A percentile compares a stretch with the other conserved stretches of the same genome.
Conservation (phyloP, 192 early-diverging fungal genomes). For the Fimicolochytrium jonesii region DNA sequence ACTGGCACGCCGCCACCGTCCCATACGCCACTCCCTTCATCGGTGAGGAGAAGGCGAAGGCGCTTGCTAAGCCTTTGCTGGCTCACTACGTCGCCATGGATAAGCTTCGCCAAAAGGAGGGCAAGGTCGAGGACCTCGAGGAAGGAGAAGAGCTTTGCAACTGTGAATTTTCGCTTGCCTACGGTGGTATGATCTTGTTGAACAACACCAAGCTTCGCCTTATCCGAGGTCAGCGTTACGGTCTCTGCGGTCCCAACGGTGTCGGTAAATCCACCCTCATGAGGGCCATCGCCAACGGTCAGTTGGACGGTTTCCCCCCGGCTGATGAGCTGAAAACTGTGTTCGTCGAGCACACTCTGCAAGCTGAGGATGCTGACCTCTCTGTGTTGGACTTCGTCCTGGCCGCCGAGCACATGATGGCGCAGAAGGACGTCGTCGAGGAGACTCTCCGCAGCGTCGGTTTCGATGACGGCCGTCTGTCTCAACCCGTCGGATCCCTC, state of each 20-base stretch:
- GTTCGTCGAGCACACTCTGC: constrained; percentile 75
- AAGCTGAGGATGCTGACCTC: constrained; percentile 68
- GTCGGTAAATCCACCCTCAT: constrained; percentile 83
- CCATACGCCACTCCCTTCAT: constrained; percentile 56
- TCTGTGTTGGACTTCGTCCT: constrained; percentile 65
- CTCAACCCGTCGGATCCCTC: constrained; percentile 63
- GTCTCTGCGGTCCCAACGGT: constrained; percentile 80
- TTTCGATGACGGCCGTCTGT: constrained; percentile 62
- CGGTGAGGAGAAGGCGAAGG: constrained; percentile 46
- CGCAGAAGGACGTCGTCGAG: constrained; percentile 50
- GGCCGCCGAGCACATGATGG: constrained; percentile 38
- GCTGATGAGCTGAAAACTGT: constrained; percentile 71
- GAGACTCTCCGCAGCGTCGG: constrained; percentile 58
- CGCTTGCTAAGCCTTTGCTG: constrained; percentile 43
- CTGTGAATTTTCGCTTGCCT: constrained; percentile 79
- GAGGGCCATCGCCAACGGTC: constrained; percentile 78
- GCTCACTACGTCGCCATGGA: constrained; percentile 39
- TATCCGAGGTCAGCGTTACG: constrained; percentile 75
- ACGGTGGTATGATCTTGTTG: constrained; percentile 77
- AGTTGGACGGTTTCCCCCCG: constrained; percentile 78
- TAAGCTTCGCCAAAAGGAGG: constrained; percentile 32
- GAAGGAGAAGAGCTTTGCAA: constrained; percentile 61
- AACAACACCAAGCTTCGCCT: constrained; percentile 62
- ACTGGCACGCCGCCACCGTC: constrained; percentile 60
- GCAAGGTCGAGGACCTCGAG: constrained; percentile 27